These are phyloP conservation scores for Cinchona pubescens DNA, from an alignment of 257 asterid genomes.

Conservation along the genomic window DNA sequence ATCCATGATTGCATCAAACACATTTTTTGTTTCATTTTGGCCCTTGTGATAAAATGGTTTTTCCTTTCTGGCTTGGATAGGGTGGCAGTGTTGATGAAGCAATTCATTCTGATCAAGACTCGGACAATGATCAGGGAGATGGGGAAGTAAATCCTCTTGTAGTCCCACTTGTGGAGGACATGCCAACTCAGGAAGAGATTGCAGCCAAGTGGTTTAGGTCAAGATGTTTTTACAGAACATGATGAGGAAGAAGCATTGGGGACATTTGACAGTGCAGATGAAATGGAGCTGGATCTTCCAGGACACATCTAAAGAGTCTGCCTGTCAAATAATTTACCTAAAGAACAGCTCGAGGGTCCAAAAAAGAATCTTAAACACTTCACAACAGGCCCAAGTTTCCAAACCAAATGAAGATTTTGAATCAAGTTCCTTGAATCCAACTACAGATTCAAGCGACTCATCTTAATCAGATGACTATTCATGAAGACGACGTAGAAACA, in stretches of 20 bases:
- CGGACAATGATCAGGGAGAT: conserved; percentile 53
- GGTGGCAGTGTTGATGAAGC: conserved; percentile 39
- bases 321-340: conserved; percentile 20
- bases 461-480: conserved; percentile 71
- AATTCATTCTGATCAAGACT: conserved; percentile 61
- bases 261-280: conserved; percentile 67
- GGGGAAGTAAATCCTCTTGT: conserved; percentile 76
- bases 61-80: conserved; percentile 25
- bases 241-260: conserved; percentile 48
- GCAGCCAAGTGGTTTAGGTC: conserved; percentile 85
- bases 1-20: not conserved
- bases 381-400: conserved; percentile 20
- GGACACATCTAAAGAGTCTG: conserved; percentile 24
- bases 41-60: not conserved
- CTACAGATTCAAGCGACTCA: conserved; percentile 66
- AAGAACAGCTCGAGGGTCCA: conserved; percentile 18
- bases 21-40: not conserved
- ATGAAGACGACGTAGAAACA: conserved; percentile 47
- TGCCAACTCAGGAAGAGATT: conserved; percentile 72
- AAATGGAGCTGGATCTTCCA: conserved; percentile 45
- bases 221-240: conserved; percentile 74
- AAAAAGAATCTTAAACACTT: conserved; percentile 13
- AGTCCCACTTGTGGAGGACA: conserved; percentile 60
- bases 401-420: conserved; percentile 54
- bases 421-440: conserved; percentile 85